Conservation (phyloP, 345 rosid genomes). For the Eucalyptus urophylla region DNA sequence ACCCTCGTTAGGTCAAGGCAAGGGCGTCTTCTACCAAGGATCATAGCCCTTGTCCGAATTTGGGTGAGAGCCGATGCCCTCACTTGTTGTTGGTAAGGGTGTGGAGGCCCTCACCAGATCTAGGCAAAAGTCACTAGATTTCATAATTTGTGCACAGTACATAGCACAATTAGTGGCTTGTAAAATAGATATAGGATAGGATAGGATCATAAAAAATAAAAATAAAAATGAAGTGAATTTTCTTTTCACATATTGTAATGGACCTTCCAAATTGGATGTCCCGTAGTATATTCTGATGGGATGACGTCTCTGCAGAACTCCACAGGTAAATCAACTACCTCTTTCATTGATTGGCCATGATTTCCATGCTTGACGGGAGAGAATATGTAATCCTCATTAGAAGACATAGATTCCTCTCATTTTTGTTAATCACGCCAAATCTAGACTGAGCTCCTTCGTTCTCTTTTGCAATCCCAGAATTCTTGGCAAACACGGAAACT, state of each 20-base stretch:
- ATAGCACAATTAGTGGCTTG: too few species aligned
- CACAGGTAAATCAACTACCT: not conserved
- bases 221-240: not conserved
- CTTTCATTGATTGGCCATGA: too few species aligned
- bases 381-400: not conserved
- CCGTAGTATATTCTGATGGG: not conserved
- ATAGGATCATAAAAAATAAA: too few species aligned
- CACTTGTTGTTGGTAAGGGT: accelerated
- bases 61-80: too few species aligned
- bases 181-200: too few species aligned
- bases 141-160: too few species aligned
- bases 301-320: not conserved
- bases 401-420: not conserved
- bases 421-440: not conserved
- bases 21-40: too few species aligned
- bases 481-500: not conserved
- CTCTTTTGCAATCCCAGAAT: not conserved
- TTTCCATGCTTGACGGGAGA: not conserved
- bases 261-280: not conserved
- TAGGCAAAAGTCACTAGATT: too few species aligned
- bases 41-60: accelerated
- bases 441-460: not conserved
- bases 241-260: not conserved
- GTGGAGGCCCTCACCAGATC: too few species aligned
- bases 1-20: accelerated